These are phyloP conservation scores for Cladosporium sp. DNA, from an alignment of 2,329 filamentous ascomycete genomes.

Conservation along the genomic window DNA sequence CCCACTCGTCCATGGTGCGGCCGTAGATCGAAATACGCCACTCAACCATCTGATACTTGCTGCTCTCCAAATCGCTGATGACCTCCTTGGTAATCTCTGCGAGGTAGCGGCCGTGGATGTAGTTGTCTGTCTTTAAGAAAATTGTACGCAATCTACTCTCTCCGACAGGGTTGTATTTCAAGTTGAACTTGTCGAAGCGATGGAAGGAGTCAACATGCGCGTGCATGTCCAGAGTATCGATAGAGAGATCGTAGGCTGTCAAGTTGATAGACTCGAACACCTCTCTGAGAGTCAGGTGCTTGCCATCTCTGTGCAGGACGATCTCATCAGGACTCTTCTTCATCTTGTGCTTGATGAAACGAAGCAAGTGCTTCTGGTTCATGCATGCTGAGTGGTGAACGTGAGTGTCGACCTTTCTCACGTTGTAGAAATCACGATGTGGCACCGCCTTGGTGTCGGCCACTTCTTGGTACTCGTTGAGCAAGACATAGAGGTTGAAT, in stretches of 20 bases:
- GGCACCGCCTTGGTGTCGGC: constrained; percentile 97
- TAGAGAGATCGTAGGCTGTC: constrained; percentile 95
- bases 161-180: constrained; percentile 97
- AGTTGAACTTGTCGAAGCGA: constrained; percentile 98
- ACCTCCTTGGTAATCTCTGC: constrained; percentile 98
- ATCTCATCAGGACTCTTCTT: constrained; percentile 95
- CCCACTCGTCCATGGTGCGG: constrained; percentile 89
- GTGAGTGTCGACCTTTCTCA: constrained; percentile 97
- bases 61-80: constrained; percentile 92
- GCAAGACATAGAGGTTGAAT: constrained; percentile 86
- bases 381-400: constrained; percentile 99
- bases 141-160: constrained; percentile 96
- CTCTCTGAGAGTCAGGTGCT: constrained; percentile 82
- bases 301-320: constrained; percentile 87
- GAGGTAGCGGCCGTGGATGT: constrained; percentile 90
- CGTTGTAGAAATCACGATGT: constrained; percentile 98
- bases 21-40: constrained; percentile 99
- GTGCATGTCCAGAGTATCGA: constrained; percentile 98
- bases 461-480: constrained; percentile 97
- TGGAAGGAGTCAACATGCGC: constrained; percentile 98
- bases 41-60: constrained; percentile 99
- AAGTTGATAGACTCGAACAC: constrained; percentile 97
- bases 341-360: constrained; percentile 99
- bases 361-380: constrained; percentile 97
- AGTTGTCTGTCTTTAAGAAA: constrained; percentile 97